phyloP scores from a whole-genome alignment of 768 basidiomycete species.

The Cystoderma amianthinum region DNA sequence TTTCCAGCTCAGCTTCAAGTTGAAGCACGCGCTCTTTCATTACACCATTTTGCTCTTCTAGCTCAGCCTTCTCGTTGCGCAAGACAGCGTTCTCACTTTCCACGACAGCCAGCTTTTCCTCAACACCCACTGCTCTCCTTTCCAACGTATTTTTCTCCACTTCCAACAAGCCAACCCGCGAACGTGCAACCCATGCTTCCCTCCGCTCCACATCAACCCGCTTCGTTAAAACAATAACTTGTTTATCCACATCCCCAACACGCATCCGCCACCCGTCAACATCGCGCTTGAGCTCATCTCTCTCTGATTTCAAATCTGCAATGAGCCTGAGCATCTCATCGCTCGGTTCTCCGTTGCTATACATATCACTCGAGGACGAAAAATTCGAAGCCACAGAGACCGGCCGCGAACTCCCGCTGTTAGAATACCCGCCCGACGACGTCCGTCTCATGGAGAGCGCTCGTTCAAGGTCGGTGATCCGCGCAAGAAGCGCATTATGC shows the following conservation, averaged over 20 bases:
- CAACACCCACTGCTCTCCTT: slow-evolving; percentile 16
- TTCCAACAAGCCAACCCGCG: slow-evolving; percentile 49
- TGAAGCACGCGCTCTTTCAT: background rate
- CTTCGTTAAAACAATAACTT: slow-evolving; percentile 54
- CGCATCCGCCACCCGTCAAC: slow-evolving; percentile 82
- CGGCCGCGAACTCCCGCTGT: slow-evolving; percentile 37
- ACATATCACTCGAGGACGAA: slow-evolving; percentile 22
- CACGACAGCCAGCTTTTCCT: background rate
- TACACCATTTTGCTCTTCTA: background rate
- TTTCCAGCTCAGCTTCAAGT: background rate
- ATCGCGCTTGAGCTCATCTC: slow-evolving; percentile 85
- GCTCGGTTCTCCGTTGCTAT: slow-evolving; percentile 47
- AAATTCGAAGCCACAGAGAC: slow-evolving; percentile 44
- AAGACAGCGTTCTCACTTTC: background rate
- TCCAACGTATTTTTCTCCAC: slow-evolving; percentile 23
- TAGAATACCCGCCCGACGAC: slow-evolving; percentile 23
- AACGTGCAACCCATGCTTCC: slow-evolving; percentile 82
- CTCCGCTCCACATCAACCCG: slow-evolving; percentile 73
- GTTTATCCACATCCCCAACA: slow-evolving; percentile 71
- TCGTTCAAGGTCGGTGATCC: slow-evolving; percentile 77
- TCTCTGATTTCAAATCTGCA: slow-evolving; percentile 76
- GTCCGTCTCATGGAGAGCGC: slow-evolving; percentile 41
- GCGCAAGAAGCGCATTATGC: slow-evolving; percentile 74
- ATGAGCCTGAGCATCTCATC: slow-evolving; percentile 78
- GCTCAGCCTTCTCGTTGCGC: background rate